These are phyloP conservation scores for Cryptosporidium canis DNA, from an alignment of 169 alveolate species.

Conservation along the genomic window DNA sequence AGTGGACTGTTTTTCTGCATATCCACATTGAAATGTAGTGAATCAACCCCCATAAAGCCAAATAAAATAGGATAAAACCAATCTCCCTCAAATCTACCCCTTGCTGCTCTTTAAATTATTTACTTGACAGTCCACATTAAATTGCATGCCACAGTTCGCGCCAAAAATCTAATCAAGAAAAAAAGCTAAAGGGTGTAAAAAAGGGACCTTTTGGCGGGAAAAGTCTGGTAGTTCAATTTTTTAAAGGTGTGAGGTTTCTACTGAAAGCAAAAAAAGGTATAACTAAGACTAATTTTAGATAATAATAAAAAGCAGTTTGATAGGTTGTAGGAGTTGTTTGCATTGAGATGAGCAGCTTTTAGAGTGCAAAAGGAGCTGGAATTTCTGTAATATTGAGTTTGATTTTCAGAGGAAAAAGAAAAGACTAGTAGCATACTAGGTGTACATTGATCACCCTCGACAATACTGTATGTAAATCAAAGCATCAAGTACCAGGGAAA, in stretches of 20 bases:
- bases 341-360: neutral
- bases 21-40: neutral
- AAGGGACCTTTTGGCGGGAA: neutral
- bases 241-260: neutral
- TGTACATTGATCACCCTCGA: slow-evolving; percentile 39
- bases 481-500: neutral
- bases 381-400: neutral
- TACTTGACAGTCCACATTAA: neutral
- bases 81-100: neutral
- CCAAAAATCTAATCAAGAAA: neutral
- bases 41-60: too few species aligned
- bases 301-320: too few species aligned
- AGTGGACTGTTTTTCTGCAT: neutral
- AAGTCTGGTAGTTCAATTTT: neutral
- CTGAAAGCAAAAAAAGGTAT: too few species aligned
- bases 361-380: neutral
- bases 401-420: neutral
- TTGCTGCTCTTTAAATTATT: neutral
- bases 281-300: too few species aligned
- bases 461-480: slow-evolving; percentile 22
- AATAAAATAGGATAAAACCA: too few species aligned
- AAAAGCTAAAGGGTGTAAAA: neutral
- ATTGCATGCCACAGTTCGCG: neutral
- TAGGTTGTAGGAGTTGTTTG: too few species aligned
- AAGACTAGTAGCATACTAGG: too few species aligned